Evolutionary conservation across 2,329 filamentous ascomycete genomes (phyloP).

Genomic region (Pezicula radicicola): DNA sequence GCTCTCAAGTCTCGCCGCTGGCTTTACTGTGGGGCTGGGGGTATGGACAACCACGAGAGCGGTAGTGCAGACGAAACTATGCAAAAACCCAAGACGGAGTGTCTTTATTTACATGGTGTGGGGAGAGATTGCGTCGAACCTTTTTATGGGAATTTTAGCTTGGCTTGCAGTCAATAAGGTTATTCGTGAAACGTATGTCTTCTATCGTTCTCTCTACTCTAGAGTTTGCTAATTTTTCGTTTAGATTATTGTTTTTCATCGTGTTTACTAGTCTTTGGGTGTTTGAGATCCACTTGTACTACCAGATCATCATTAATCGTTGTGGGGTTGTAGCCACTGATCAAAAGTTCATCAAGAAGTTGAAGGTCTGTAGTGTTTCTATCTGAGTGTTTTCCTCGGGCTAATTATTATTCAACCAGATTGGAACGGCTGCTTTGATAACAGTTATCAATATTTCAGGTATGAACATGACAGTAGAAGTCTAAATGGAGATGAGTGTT

Average conservation of each 20-base stretch:
- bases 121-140: conserved; percentile 37
- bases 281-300: conserved; percentile 41
- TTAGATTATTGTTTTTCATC: conserved; percentile 3
- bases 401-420: not conserved
- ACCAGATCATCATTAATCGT: conserved; percentile 53
- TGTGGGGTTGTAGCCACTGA: conserved; percentile 40
- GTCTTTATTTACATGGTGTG: conserved; percentile 39
- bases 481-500: not conserved
- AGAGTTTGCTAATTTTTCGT: not conserved
- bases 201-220: not conserved
- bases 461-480: not conserved
- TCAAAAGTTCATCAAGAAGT: conserved; percentile 4
- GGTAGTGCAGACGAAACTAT: conserved; percentile 27
- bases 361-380: conserved; percentile 19
- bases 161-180: conserved; percentile 36
- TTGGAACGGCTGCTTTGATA: conserved; percentile 29
- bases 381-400: not conserved
- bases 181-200: conserved; percentile 24
- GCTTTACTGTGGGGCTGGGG: not conserved
- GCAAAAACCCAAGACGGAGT: conserved; percentile 20
- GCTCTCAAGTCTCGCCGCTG: not conserved
- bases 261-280: conserved; percentile 6
- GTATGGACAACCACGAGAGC: conserved; percentile 16
- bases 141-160: conserved; percentile 33
- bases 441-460: conserved; percentile 43